Evolutionary conservation across 805 yeast genomes (phyloP), one percentile per base, ranked within the genome.

Genomic region (Sugiyamaella mastotermitis): DNA sequence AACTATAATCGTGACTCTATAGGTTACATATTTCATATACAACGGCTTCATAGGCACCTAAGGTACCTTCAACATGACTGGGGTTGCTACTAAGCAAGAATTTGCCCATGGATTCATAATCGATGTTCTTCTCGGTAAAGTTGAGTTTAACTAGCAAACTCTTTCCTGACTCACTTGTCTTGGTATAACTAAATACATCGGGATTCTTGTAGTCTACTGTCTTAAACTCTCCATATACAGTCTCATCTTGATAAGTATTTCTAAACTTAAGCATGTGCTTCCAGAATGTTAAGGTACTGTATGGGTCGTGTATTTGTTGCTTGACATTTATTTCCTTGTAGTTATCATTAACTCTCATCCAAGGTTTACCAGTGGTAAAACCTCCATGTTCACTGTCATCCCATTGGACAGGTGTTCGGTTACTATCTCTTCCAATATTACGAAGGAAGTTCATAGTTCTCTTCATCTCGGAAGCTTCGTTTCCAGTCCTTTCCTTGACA

Each of bases 361-460:
- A 74, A 14, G 80, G 78, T 9, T 25, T 27, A 15, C 78, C 35
- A 13, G 37, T 23, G 22, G 72, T 49, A 55, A 74, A 73, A 0
- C 78, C 78, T 27, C 62, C 76, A 43, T 68, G 42, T 9, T 47
- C 57, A 1, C 64, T 45, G 37, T 52, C 54, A 41, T 62, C 64
- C 79, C 79, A 74, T 47, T 72, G 78, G 45, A 74, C 69, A 13
- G 79, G 79, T 13, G 76, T 64, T 53, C 79, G 66, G 5, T 74
- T 69, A 48, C 73, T 63, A 48, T 73, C 79, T 50, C 79, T 62
- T 9, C 75, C 56, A 50, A 15, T 55, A 41, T 11, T 59, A 58
- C 37, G 57, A 19, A 39, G 5, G 19, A 21, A 21, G 13, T 14
- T 30, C 43, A 38, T 41, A 14, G 29, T 29, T 21, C 36, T 23